Evolutionary conservation across 345 rosid species (phyloP), one percentile per base, ranked within the genome.

Genomic region (Eucalyptus sp.): DNA sequence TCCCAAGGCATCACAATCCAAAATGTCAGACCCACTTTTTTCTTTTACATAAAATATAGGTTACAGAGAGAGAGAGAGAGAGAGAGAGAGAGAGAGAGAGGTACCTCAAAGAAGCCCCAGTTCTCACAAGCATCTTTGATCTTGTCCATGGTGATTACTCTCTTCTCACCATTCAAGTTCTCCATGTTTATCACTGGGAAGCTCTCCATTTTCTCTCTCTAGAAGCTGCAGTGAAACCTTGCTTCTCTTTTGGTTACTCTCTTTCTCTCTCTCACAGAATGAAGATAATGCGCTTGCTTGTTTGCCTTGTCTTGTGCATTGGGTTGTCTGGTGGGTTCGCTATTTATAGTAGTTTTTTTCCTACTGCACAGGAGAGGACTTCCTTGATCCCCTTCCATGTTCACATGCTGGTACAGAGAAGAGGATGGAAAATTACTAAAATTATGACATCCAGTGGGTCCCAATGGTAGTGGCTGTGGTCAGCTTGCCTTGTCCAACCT

Each of bases 31-130:
- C 46, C 48, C 46, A 37, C 8, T 37, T 37, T 20, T 76, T 18
- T 10, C 37, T 33, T 33, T 18, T 37, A 37, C 83, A 71, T 71
- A 37, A 71, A 56, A 56, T 56, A 11, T 10, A 71, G 44, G 27
- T 71, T 71, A 68, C 12, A 54, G 2, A 54, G 60, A 54, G 60
- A 8, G 60, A 58, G 64, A 58, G 64, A 56, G 60, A 56, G 24
- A 31, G 43, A 13, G 24, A 24, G 15, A 84, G 29, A 14, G 49
- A 80, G 48, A 27, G 56, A 48, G 41, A 33, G 10, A 9, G 1
- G 80, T 92, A 97, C 99, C 99, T 97, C 96, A 89, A 97, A 96
- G 94, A 97, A 97, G 2, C 99, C 99, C 99, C 99, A 97, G 90
- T 96, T 97, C 88, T 97, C 98, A 88, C 99, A 97, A 90, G 99